phyloP scores from a whole-genome alignment of 2,329 filamentous ascomycete species.

The Xylaria sp. region DNA sequence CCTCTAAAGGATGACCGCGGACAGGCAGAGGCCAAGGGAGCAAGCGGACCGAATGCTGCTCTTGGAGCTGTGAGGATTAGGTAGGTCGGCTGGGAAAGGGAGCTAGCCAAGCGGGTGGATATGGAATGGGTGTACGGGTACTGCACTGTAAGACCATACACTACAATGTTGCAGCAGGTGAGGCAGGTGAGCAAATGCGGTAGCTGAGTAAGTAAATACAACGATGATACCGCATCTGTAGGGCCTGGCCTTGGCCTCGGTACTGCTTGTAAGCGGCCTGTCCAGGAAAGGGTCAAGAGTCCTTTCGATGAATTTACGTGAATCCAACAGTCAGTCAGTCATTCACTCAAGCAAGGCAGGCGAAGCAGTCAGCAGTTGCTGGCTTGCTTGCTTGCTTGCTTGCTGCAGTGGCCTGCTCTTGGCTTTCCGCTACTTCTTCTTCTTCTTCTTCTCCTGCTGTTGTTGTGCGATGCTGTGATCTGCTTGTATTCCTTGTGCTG shows the following conservation, averaged over 20 bases:
- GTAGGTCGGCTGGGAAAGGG: conserved; percentile 38
- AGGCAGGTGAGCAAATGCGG: conserved; percentile 38
- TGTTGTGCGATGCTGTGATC: conserved; percentile 9
- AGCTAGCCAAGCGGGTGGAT: conserved; percentile 37
- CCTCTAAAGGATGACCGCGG: conserved; percentile 15
- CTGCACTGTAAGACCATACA: conserved; percentile 18
- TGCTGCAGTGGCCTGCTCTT: background rate
- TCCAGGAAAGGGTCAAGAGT: conserved; percentile 22
- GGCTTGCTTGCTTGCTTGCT: background rate
- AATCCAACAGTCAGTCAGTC: conserved; percentile 18
- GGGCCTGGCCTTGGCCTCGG: conserved; percentile 28
- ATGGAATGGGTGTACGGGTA: conserved; percentile 23
- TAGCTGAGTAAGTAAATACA: conserved; percentile 39
- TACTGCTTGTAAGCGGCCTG: conserved; percentile 22
- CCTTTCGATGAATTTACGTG: conserved; percentile 17
- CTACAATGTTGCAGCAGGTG: conserved; percentile 27
- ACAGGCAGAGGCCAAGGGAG: conserved; percentile 21
- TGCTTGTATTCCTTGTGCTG: conserved; percentile 1
- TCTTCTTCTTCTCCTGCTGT: background rate
- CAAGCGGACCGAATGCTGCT: conserved; percentile 37
- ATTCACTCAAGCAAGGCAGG: background rate
- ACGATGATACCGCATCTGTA: conserved; percentile 23
- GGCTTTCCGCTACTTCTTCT: background rate
- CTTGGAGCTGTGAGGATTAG: conserved; percentile 36
- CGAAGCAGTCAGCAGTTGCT: conserved; percentile 9